Evolutionary conservation across 768 basidiomycete species (phyloP), one percentile per base, ranked within the genome.

Genomic region (Sporobolomyces roseus): DNA sequence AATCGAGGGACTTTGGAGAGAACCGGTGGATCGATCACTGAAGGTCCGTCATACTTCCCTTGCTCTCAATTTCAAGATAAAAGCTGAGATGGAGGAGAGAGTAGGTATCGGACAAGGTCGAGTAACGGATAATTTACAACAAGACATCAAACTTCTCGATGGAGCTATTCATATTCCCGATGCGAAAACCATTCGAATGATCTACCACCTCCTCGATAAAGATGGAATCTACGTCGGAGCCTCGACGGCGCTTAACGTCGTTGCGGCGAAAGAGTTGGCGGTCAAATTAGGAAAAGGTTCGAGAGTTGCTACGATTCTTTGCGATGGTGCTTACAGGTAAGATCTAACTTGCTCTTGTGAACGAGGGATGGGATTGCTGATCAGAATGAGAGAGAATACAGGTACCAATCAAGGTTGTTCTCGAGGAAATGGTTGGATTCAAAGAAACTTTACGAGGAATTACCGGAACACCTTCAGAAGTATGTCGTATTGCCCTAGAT

Each of bases 161-260:
- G 74, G 94, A 23, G 90, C 93, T 6, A 83, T 97, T 75, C 87
- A 85, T 67, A 87, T 98, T 43, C 82, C 91, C 4, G 96, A 99
- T 73, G 85, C 86, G 75, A 88, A 94, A 77, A 87, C 91, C 23
- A 91, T 99, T 74, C 84, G 83, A 59, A 98, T 96, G 93, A 80
- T 99, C 51, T 99, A 96, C 78, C 86, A 93, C 64, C 81, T 99
- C 33, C 81, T 99, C 52, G 90, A 97, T 76, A 84, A 86, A 17
- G 96, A 97, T 77, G 96, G 96, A 0, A 76, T 99, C 45, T 99
- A 99, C 80, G 80, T 99, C 50, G 96, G 96, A 16, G 93, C 93
- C 4, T 93, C 90, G 70, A 87, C 91, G 9, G 92, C 96, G 1
- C 80, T 98, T 70, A 99, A 99, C 77, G 92, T 96, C 27, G 93